Base-by-base conservation (phyloP, 2,329 filamentous ascomycete species). In the Aspergillus pseudoterreus region DNA sequence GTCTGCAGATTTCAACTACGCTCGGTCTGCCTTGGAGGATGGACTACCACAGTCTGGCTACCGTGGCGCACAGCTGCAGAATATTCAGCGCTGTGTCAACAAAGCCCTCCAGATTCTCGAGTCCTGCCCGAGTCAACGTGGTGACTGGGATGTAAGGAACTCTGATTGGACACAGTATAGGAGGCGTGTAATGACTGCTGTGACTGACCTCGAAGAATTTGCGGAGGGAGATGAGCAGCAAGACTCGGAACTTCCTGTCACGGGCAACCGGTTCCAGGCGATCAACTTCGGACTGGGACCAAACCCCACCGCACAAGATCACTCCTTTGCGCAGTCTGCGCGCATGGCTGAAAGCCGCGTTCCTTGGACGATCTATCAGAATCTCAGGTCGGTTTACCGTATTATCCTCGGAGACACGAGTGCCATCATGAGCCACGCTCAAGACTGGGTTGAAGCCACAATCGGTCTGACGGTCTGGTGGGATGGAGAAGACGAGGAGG, bases 371-470 rank as follows among this genome's bases (percentile, higher is more conserved):
- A 84, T 97, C 24, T 96, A 95, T 67, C 87, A 96, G 65, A 90
- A 87, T 59, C 75, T 97, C 48, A 83, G 87, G 58, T 84, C 84
- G 11, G 74, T 96, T 5, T 96, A 96, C 67, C 85, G 86, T 32
- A 86, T 95, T 54, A 74, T 95, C 1, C 79, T 94, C 4, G 92
- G 92, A 33, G 83, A 87, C 57, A 79, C 84, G 9, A 82, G 86
- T 33, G 85, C 90, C 17, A 89, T 96, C 47, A 76, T 95, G 54
- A 82, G 85, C 43, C 83, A 85, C 42, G 83, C 91, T 1, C 85
- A 92, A 63, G 92, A 96, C 70, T 97, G 92, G 92, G 84, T 92
- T 47, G 92, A 97, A 74, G 92, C 90, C 0, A 88, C 86, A 0
- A 74, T 96, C 53, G 88, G 86, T 1, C 75, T 97, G 45, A 85